Evolutionary conservation across 2,329 filamentous ascomycete species (phyloP).

Genomic region (Helicocarpus griseus): DNA sequence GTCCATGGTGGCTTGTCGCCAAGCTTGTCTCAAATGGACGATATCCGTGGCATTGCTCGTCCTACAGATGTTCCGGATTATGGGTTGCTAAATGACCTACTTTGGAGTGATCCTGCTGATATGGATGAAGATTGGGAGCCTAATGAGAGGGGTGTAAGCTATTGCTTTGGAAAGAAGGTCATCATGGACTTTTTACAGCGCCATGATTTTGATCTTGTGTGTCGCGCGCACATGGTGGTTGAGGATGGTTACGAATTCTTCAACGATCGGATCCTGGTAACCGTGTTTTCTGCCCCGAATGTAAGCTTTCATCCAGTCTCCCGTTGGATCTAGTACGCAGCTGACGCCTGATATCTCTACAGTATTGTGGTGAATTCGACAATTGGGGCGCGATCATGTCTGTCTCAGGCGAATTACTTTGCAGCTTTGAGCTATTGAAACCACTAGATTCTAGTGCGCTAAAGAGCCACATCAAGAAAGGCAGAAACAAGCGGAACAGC

Average conservation of each 20-base stretch:
- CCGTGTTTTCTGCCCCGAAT: conserved; percentile 95
- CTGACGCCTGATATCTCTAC: not conserved
- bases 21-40: conserved; percentile 90
- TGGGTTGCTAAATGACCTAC: conserved; percentile 82
- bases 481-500: conserved; percentile 83
- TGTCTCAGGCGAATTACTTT: conserved; percentile 83
- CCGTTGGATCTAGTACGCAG: conserved; percentile 14
- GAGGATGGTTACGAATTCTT: conserved; percentile 99
- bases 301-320: conserved; percentile 48
- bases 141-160: conserved; percentile 93
- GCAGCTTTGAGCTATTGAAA: conserved; percentile 94
- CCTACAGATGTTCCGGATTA: conserved; percentile 97
- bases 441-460: conserved; percentile 90
- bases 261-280: conserved; percentile 86
- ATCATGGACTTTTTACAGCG: conserved; percentile 91
- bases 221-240: conserved; percentile 96
- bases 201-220: conserved; percentile 96
- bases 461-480: conserved; percentile 99
- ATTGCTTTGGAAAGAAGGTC: conserved; percentile 97
- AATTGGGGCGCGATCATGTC: conserved; percentile 99
- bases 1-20: conserved; percentile 93
- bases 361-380: conserved; percentile 98
- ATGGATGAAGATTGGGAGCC: conserved; percentile 98
- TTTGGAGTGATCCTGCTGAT: conserved; percentile 96
- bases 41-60: conserved; percentile 89